Conservation (phyloP, 2,329 filamentous ascomycete genomes). For the Penicillium occitanis region DNA sequence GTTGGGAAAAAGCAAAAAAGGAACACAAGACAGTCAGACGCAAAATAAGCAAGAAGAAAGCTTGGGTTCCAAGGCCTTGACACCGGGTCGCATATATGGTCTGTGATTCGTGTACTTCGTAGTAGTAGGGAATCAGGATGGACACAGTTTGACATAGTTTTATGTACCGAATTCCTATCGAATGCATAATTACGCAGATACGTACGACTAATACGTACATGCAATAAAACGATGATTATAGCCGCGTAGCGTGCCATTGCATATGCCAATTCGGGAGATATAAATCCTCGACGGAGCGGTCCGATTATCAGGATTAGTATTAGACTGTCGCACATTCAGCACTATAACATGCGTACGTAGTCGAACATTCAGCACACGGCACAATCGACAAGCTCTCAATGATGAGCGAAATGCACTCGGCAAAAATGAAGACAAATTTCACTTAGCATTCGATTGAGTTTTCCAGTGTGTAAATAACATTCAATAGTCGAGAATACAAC, state of each 20-base stretch:
- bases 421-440: conserved; percentile 1
- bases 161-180: background rate
- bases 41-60: background rate
- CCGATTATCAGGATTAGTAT: background rate
- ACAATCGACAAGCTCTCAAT: background rate
- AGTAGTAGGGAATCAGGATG: background rate
- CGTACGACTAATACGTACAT: background rate
- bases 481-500: conserved; percentile 1
- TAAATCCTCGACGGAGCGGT: background rate
- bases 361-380: background rate
- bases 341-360: background rate
- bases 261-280: background rate
- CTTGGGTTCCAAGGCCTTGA: conserved; percentile 2
- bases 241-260: conserved; percentile 1
- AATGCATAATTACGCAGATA: background rate
- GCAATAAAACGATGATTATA: background rate
- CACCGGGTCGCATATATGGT: conserved; percentile 7
- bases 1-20: background rate
- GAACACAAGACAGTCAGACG: background rate
- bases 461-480: background rate
- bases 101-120: background rate
- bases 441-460: background rate
- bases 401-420: background rate
- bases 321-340: background rate
- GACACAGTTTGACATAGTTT: background rate